Evolutionary conservation across 2,329 filamentous ascomycete species (phyloP).

Genomic region (Fusarium incarnatum): DNA sequence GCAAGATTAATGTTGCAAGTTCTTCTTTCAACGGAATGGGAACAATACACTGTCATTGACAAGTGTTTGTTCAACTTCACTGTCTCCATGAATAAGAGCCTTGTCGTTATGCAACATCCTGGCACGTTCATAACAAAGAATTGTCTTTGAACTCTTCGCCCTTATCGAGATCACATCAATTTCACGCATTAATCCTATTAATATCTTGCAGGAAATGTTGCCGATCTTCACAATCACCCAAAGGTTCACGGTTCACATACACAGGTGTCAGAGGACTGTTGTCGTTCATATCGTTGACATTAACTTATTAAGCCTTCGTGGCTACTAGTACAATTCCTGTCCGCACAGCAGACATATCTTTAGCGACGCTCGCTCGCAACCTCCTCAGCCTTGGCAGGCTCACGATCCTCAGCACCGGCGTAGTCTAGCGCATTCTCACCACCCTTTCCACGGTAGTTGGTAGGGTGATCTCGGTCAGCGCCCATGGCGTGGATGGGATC

Average conservation of each 20-base stretch:
- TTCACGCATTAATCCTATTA: not conserved
- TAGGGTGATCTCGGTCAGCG: constrained; percentile 48
- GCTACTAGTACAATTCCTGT: constrained; percentile 20
- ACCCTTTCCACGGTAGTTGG: constrained; percentile 33
- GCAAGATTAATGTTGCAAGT: not conserved
- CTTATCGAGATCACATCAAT: too few species aligned
- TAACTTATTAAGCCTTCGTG: constrained; percentile 28
- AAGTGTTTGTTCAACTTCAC: not conserved
- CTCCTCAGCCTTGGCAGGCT: constrained; percentile 37
- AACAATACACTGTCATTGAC: not conserved
- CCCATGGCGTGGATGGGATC: constrained; percentile 48
- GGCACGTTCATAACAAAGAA: not conserved
- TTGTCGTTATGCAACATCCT: not conserved
- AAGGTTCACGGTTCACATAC: not conserved
- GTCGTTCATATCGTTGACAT: constrained; percentile 23
- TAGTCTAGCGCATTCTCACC: constrained; percentile 34
- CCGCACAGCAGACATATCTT: constrained; percentile 1
- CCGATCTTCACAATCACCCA: too few species aligned
- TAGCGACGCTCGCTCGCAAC: constrained; percentile 41
- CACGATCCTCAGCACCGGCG: constrained; percentile 39
- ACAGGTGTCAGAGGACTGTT: not conserved
- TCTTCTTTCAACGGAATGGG: not conserved
- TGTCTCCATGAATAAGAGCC: not conserved
- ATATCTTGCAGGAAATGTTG: not conserved
- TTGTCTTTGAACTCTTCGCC: not conserved